Conservation (phyloP, 2,329 filamentous ascomycete species). For the Penicillium sp. region DNA sequence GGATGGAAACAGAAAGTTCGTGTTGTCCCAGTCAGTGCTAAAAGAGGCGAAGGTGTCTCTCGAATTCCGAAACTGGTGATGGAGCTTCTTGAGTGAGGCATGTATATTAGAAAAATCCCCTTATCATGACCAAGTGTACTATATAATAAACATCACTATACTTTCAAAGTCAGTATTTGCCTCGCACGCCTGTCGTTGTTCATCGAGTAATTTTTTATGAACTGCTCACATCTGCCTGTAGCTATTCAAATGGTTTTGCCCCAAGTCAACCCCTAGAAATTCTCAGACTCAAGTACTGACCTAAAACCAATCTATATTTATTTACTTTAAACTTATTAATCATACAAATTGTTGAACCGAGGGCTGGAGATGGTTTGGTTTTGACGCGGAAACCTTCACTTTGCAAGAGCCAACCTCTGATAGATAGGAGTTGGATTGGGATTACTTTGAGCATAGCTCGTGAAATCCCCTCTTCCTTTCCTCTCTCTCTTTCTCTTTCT, state of each 20-base stretch:
- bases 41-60: slow-evolving; percentile 79
- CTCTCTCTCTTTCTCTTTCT: background rate
- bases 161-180: no score
- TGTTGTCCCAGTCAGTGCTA: slow-evolving; percentile 84
- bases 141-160: background rate
- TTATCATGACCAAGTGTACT: slow-evolving; percentile 10
- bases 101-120: slow-evolving; percentile 15
- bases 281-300: background rate
- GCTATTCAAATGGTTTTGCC: background rate
- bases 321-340: background rate
- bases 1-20: slow-evolving; percentile 58
- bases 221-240: background rate
- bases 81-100: slow-evolving; percentile 39
- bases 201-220: background rate
- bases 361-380: background rate
- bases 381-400: background rate
- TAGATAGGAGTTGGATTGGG: background rate
- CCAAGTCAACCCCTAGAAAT: background rate
- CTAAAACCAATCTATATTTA: no score
- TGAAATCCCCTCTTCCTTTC: background rate
- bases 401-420: background rate
- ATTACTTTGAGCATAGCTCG: background rate
- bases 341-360: background rate
- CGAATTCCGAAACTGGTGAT: slow-evolving; percentile 44
- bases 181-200: no score